Evolutionary conservation across 768 basidiomycete genomes (phyloP), one percentile per base, ranked within the genome.

Genomic region (Xerocomus spinulosus): DNA sequence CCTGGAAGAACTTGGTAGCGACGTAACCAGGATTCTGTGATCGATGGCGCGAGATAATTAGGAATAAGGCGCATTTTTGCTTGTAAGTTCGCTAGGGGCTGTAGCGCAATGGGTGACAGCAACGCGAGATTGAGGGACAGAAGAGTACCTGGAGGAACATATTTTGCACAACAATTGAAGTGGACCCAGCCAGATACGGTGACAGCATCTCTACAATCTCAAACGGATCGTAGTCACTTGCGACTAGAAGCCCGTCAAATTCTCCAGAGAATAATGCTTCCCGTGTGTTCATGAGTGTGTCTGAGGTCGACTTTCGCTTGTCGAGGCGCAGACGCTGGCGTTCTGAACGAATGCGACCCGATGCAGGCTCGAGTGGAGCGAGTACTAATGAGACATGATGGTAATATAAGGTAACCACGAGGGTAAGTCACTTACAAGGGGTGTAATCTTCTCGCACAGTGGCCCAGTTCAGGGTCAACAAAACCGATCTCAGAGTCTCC

Each of bases 1-100:
- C 96, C 95, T 20, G 96, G 96, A n/a, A 99, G 74, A 14, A 93
- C 85, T 71, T 98, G 95, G 70, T 98, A 99, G 53, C 81, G 79
- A 24, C 95, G 81, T 34, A 91, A 67, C 86, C 89, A 97, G 10
- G 81, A 74, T 67, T 98, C 95, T 3, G 88, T 86, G 25, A 98
- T 70, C 14, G 77, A 82, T 8, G 92, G 85, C 26, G 81, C 83
- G 10, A 98, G 72, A 66, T 81, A 94, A 51, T 76, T 68, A 9
- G 86, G 81, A 33, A 76, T 60, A 21, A 76, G 69, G 39, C 89
- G 81, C 57, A 97, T 68, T 53, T 79, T 82, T 26, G 73, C 73
- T 60, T 95, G 87, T 5, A 88, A 73, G 30, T 91, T 82, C 6
- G 86, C 73, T n/a, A 98, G 72, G 42, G 87, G 72, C 85, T 92